These are phyloP conservation scores for Stentor coeruleus DNA, from an alignment of 73 alveolate genomes.

Conservation along the genomic window DNA sequence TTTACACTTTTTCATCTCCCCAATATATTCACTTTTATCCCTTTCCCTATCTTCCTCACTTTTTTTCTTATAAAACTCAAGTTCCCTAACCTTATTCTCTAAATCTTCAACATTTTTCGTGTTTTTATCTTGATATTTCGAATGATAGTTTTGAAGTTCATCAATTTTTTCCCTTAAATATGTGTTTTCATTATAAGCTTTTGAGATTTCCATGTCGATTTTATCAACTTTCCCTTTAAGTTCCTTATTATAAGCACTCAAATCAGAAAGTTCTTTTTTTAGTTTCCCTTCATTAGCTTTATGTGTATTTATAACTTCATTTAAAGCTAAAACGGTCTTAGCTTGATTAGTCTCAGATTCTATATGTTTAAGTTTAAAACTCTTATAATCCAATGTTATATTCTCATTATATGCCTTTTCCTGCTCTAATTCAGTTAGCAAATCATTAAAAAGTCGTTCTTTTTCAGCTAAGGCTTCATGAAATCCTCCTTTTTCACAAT, in stretches of 20 bases:
- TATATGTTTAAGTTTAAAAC: neutral
- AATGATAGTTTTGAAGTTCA: neutral
- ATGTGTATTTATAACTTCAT: neutral
- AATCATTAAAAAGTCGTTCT: neutral
- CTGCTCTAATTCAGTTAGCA: neutral
- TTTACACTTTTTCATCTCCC: neutral
- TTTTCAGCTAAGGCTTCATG: neutral
- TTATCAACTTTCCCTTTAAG: too few relatives aligned
- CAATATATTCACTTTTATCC: neutral
- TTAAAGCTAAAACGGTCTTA: neutral
- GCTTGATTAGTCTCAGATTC: neutral
- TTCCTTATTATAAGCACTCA: neutral
- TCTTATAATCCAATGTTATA: neutral
- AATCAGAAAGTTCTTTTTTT: neutral
- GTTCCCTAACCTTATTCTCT: neutral
- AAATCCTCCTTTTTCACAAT: neutral
- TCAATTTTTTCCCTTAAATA: neutral
- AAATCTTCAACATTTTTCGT: neutral
- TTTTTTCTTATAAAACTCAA: neutral
- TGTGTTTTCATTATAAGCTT: neutral
- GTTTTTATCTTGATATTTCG: neutral
- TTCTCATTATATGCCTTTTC: neutral
- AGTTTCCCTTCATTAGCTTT: neutral
- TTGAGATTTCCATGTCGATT: neutral
- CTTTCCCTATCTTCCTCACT: neutral